phyloP scores from a whole-genome alignment of 805 yeast genomes.

The Jamesozyma spencerorum region DNA sequence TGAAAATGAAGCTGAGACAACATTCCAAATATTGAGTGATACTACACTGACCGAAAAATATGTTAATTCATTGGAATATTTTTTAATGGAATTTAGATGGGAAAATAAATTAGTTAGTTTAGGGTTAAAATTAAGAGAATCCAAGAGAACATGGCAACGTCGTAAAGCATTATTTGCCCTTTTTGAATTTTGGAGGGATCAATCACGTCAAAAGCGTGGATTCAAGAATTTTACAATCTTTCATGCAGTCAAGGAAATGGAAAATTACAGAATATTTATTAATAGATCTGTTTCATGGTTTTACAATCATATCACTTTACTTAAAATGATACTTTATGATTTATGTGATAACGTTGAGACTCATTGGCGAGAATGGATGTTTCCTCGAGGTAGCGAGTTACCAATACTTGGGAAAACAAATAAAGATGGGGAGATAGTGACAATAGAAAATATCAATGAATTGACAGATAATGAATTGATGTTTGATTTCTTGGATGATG shows the following conservation, averaged over 20 bases:
- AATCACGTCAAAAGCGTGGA: slow-evolving; percentile 26
- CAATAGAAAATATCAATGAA: slow-evolving; percentile 22
- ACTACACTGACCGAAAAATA: slow-evolving; percentile 28
- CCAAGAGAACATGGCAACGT: slow-evolving; percentile 32
- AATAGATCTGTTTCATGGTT: slow-evolving; percentile 32
- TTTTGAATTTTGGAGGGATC: slow-evolving; percentile 32
- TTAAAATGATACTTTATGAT: slow-evolving; percentile 30
- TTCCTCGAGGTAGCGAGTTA: slow-evolving; percentile 17
- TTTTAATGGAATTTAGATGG: slow-evolving; percentile 31
- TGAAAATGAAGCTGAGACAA: slow-evolving; percentile 22
- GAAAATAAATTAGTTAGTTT: slow-evolving; percentile 28
- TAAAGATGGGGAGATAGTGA: slow-evolving; percentile 7
- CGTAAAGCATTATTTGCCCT: slow-evolving; percentile 29
- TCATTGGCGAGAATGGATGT: slow-evolving; percentile 33
- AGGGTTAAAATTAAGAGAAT: slow-evolving; percentile 27
- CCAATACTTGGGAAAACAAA: slow-evolving; percentile 19
- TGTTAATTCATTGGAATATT: slow-evolving; percentile 29
- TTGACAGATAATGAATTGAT: slow-evolving; percentile 22
- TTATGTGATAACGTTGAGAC: slow-evolving; percentile 27
- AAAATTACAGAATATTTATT: slow-evolving; percentile 29
- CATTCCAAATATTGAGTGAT: slow-evolving; percentile 20
- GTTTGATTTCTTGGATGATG: slow-evolving; percentile 26
- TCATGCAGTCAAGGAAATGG: slow-evolving; percentile 32
- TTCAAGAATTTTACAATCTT: slow-evolving; percentile 23
- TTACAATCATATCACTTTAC: slow-evolving; percentile 29